Evolutionary conservation across 192 early-diverging fungal species (phyloP).

Genomic region (Backusella liffmaniae): DNA sequence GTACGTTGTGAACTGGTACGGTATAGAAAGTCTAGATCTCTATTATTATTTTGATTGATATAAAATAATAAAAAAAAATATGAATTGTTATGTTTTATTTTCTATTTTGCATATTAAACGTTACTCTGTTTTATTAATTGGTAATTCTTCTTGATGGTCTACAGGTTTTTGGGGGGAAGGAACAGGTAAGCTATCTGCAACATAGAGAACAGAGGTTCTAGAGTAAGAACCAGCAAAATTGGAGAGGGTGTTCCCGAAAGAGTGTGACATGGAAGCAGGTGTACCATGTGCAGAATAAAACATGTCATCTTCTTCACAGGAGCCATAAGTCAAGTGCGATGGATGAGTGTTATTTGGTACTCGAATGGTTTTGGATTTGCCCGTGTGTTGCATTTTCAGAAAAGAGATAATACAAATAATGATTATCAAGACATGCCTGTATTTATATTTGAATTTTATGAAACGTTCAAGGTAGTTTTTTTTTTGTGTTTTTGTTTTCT

Average conservation of each 20-base stretch:
- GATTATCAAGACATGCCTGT: not conserved
- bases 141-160: conserved; percentile 6
- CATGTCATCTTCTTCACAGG: conserved; percentile 9
- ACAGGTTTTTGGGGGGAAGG: not conserved
- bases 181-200: conserved; percentile 23
- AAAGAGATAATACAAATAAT: not conserved
- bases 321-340: conserved; percentile 4
- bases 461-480: conserved; percentile 1
- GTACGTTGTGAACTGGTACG: conserved; percentile 8
- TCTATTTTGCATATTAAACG: not conserved
- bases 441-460: conserved; percentile 5
- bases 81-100: not conserved
- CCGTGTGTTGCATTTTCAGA: not conserved
- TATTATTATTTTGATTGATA: not conserved
- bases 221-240: conserved; percentile 34
- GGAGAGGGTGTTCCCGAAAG: conserved; percentile 7
- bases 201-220: conserved; percentile 23
- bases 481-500: not conserved
- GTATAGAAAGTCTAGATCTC: not conserved
- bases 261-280: conserved; percentile 3
- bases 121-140: conserved; percentile 2
- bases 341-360: conserved; percentile 14
- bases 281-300: conserved; percentile 10
- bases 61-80: not conserved
- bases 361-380: not conserved